Conservation (phyloP, 83 land plant genomes). For the Diphasiastrum complanatum region DNA sequence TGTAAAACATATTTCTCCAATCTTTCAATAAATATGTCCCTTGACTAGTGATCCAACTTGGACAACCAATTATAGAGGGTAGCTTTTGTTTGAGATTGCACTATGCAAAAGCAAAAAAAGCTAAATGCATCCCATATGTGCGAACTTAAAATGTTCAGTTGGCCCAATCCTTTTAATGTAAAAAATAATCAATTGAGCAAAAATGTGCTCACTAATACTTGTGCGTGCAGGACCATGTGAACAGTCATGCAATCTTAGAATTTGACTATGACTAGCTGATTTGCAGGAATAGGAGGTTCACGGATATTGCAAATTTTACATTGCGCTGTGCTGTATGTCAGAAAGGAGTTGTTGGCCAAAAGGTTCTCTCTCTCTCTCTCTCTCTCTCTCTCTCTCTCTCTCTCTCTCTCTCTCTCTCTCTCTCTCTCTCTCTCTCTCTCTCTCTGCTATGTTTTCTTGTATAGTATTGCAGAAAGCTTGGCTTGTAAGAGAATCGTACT, state of each 20-base stretch:
- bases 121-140: no score
- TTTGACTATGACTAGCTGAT: neutral
- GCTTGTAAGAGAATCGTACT: no score
- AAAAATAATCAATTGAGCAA: neutral
- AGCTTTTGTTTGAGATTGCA: neutral
- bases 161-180: no score
- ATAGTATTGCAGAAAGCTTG: no score
- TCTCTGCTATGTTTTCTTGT: neutral
- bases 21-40: no score
- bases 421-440: neutral
- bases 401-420: neutral
- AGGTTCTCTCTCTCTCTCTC: slow-evolving; percentile 11
- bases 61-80: neutral
- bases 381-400: neutral
- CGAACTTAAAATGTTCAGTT: no score
- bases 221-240: neutral
- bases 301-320: slow-evolving; percentile 38
- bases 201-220: neutral
- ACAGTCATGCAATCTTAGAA: neutral
- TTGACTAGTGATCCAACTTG: no score
- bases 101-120: no score
- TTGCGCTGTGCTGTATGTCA: slow-evolving; percentile 37
- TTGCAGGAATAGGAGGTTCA: slow-evolving; percentile 31
- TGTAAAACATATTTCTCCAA: no score
- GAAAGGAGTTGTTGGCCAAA: slow-evolving; percentile 39